phyloP scores from a whole-genome alignment of 441 rosid species.

The Pelargonium citronellum region DNA sequence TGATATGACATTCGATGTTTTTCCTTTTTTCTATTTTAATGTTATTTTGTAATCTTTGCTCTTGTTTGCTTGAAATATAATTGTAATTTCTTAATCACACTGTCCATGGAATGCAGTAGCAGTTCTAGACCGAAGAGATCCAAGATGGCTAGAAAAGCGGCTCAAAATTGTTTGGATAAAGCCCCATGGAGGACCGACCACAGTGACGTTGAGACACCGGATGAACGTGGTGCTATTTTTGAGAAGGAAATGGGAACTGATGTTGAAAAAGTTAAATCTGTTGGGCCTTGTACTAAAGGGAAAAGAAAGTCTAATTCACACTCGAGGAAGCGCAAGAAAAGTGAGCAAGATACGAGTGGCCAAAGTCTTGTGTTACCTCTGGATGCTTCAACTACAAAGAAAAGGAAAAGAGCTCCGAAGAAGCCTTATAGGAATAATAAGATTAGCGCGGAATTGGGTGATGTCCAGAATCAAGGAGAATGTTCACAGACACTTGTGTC shows the following conservation, averaged over 20 bases:
- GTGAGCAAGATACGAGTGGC: background rate
- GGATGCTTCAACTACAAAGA: background rate
- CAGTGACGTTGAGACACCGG: slow-evolving; percentile 17
- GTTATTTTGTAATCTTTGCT: no score
- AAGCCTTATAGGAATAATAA: slow-evolving; percentile 6
- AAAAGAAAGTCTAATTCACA: background rate
- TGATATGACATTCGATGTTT: no score
- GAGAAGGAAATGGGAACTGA: slow-evolving; percentile 14
- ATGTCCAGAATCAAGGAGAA: slow-evolving; percentile 2
- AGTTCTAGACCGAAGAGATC: slow-evolving; percentile 21
- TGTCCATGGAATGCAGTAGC: slow-evolving; percentile 25
- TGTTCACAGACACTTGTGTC: slow-evolving; percentile 9
- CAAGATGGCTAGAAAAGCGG: slow-evolving; percentile 18
- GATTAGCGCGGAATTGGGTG: slow-evolving; percentile 6
- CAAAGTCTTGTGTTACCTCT: background rate
- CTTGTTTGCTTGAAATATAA: background rate
- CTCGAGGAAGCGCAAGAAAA: background rate
- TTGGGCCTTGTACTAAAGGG: background rate
- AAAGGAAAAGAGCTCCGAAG: slow-evolving; percentile 7
- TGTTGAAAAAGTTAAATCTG: slow-evolving; percentile 12
- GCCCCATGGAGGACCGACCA: slow-evolving; percentile 13
- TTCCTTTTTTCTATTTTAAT: no score
- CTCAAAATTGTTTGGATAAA: slow-evolving; percentile 19
- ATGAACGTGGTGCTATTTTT: slow-evolving; percentile 4
- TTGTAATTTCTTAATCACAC: background rate